These are phyloP conservation scores for Mycosarcoma mackinlayi DNA, from an alignment of 1,284 basidiomycete genomes.

Conservation along the genomic window DNA sequence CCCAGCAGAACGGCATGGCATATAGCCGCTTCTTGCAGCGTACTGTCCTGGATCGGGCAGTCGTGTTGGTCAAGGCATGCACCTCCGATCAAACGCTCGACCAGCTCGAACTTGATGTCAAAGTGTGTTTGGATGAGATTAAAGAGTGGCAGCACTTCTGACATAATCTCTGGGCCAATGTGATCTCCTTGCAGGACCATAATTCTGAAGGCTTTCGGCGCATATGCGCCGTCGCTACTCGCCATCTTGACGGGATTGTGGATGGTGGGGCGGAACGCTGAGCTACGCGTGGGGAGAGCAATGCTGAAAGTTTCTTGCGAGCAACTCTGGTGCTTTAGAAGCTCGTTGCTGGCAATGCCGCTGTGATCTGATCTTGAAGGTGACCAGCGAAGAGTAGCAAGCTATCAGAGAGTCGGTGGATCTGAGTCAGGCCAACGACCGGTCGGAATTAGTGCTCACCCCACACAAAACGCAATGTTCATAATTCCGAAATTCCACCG, in stretches of 20 bases:
- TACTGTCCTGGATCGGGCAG: conserved; percentile 72
- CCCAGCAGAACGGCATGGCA: conserved; percentile 72
- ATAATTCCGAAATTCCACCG: too few relatives aligned
- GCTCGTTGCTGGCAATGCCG: too few relatives aligned
- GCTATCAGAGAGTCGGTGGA: background rate
- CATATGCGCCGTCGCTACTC: background rate
- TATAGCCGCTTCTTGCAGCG: conserved; percentile 79
- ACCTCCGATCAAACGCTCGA: conserved; percentile 31
- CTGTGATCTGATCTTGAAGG: too few relatives aligned
- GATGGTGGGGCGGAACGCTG: too few relatives aligned
- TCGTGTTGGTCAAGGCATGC: conserved; percentile 38
- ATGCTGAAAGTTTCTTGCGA: too few relatives aligned
- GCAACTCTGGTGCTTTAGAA: too few relatives aligned
- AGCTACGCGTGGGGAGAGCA: too few relatives aligned
- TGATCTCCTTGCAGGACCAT: conserved; percentile 92
- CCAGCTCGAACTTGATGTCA: conserved; percentile 75
- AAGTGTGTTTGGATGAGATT: conserved; percentile 76
- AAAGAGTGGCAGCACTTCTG: conserved; percentile 86
- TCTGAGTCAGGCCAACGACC: background rate
- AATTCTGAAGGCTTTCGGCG: conserved; percentile 72
- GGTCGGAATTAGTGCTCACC: conserved; percentile 6
- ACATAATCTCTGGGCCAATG: conserved; percentile 92
- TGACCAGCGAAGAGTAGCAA: too few relatives aligned
- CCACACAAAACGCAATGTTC: background rate
- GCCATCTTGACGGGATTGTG: conserved; percentile 27